Conservation (phyloP, 352 stramenopile genomes). For the Phytopythium aichiense region DNA sequence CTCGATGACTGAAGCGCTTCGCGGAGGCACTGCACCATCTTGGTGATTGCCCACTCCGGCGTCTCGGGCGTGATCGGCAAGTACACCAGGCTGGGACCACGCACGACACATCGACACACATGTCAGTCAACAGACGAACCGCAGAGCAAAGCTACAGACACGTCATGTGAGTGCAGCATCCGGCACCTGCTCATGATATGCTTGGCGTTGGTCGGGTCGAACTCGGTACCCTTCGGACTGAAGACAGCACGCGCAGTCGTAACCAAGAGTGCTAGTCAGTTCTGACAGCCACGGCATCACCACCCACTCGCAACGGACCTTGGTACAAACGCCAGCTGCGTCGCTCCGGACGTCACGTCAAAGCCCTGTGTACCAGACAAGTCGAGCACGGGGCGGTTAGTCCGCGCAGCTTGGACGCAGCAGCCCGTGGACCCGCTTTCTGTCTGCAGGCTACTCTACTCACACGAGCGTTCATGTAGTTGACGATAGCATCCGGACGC, state of each 20-base stretch:
- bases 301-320: conserved; percentile 22
- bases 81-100: conserved; percentile 54
- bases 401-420: background rate
- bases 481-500: conserved; percentile 41
- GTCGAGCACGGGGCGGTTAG: background rate
- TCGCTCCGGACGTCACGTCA: conserved; percentile 75
- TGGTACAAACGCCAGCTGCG: conserved; percentile 63
- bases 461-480: conserved; percentile 74
- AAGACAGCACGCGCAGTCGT: background rate
- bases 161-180: background rate
- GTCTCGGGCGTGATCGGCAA: conserved; percentile 74
- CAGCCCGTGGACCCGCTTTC: background rate
- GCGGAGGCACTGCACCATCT: conserved; percentile 67
- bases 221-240: conserved; percentile 38
- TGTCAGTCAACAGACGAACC: background rate
- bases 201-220: conserved; percentile 64
- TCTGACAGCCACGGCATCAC: background rate
- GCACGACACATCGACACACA: background rate
- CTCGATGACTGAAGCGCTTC: conserved; percentile 35
- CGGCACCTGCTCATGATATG: conserved; percentile 66
- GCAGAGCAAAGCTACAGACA: background rate
- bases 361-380: conserved; percentile 41
- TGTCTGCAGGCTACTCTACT: conserved; percentile 4
- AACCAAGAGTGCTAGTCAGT: background rate
- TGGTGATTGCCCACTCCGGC: conserved; percentile 70